These are phyloP conservation scores for Wickerhamiella alocasiicola DNA, from an alignment of 805 yeast species.

Conservation along the genomic window DNA sequence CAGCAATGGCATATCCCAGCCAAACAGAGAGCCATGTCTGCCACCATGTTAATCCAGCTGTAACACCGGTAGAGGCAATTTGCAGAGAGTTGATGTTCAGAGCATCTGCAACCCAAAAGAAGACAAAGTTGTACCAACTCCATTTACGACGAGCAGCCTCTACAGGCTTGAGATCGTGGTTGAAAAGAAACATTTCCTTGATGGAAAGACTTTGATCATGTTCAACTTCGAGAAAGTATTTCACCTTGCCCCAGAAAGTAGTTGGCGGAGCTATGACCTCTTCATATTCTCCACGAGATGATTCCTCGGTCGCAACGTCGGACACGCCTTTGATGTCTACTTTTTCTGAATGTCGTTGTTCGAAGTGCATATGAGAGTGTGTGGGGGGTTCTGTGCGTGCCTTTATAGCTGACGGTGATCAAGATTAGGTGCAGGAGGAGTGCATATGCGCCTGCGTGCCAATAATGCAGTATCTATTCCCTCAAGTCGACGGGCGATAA, in stretches of 20 bases:
- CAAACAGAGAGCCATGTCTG: conserved; percentile 81
- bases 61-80: conserved; percentile 77
- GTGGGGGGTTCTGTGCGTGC: too few species aligned
- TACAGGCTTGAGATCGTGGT: conserved; percentile 48
- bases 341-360: too few species aligned
- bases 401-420: too few species aligned
- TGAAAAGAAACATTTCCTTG: conserved; percentile 54
- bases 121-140: conserved; percentile 71
- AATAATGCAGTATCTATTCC: too few species aligned
- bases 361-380: too few species aligned
- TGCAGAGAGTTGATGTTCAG: conserved; percentile 86
- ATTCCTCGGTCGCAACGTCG: background rate
- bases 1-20: conserved; percentile 67
- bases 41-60: conserved; percentile 78
- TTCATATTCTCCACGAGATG: background rate
- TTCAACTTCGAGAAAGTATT: conserved; percentile 21
- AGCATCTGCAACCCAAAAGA: conserved; percentile 82
- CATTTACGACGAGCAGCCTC: conserved; percentile 55
- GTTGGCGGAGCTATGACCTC: background rate
- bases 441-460: too few species aligned
- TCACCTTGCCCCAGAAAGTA: conserved; percentile 4
- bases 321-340: too few species aligned
- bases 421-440: too few species aligned
- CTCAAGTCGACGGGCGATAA: too few species aligned
- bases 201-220: conserved; percentile 35